Conservation (phyloP, 2,329 filamentous ascomycete species). For the Hymenoscyphus infarciens region DNA sequence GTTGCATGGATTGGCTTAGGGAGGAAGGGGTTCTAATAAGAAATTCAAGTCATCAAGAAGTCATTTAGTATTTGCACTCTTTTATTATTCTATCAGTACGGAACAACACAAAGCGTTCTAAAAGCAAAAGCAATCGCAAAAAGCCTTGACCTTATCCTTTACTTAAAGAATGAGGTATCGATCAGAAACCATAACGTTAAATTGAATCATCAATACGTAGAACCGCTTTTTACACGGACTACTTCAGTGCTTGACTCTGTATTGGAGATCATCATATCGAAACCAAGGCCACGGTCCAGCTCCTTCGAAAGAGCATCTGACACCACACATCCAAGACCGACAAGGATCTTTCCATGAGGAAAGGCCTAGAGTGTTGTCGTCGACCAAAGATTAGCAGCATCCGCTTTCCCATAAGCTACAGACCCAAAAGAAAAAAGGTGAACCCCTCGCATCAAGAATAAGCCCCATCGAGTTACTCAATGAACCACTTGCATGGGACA, state of each 20-base stretch:
- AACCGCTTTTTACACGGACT: constrained; percentile 39
- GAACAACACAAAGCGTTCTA: neutral
- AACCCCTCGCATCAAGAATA: constrained; percentile 99
- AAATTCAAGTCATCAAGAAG: no score
- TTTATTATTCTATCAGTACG: neutral
- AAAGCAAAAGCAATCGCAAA: neutral
- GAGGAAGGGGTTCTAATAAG: no score
- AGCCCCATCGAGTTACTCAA: constrained; percentile 99
- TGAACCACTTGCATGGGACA: constrained; percentile 33
- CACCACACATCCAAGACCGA: constrained; percentile 26
- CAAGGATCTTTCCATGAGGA: constrained; percentile 37
- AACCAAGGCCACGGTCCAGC: constrained; percentile 53
- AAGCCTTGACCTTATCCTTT: neutral
- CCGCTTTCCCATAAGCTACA: constrained; percentile 54
- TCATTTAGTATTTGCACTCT: neutral
- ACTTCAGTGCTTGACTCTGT: constrained; percentile 99
- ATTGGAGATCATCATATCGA: constrained; percentile 80
- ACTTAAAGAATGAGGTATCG: constrained; percentile 30
- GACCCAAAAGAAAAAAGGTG: constrained; percentile 45
- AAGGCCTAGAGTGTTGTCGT: constrained; percentile 30
- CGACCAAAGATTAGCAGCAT: constrained; percentile 24
- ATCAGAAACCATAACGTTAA: constrained; percentile 50
- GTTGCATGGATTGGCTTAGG: no score
- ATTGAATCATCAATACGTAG: constrained; percentile 43
- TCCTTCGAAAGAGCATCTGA: constrained; percentile 66